These are phyloP conservation scores for Exophiala mesophila DNA, from an alignment of 2,329 filamentous ascomycete genomes.

Conservation along the genomic window DNA sequence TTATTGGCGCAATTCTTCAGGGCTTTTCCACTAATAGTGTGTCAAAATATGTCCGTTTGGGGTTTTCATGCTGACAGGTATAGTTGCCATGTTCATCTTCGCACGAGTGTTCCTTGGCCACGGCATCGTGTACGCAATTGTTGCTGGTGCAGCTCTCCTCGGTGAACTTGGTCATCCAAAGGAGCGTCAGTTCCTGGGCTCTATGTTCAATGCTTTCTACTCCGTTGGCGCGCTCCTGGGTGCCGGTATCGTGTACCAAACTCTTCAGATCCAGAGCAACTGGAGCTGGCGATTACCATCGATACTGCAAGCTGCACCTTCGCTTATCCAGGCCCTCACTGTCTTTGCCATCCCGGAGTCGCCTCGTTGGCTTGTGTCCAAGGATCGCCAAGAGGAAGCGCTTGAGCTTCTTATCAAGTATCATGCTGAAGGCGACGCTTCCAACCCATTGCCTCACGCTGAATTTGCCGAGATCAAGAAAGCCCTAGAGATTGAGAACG, in stretches of 20 bases:
- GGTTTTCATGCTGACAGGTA: slow-evolving; percentile 1
- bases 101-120: slow-evolving; percentile 56
- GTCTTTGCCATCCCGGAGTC: slow-evolving; percentile 25
- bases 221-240: slow-evolving; percentile 48
- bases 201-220: slow-evolving; percentile 56
- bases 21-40: slow-evolving; percentile 40
- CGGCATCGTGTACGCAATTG: slow-evolving; percentile 56
- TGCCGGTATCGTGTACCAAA: slow-evolving; percentile 39
- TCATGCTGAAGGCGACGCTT: slow-evolving; percentile 57
- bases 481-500: slow-evolving; percentile 51
- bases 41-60: slow-evolving; percentile 40
- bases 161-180: slow-evolving; percentile 58
- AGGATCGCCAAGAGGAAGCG: slow-evolving; percentile 51
- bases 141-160: slow-evolving; percentile 69
- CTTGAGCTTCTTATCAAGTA: slow-evolving; percentile 57
- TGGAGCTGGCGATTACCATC: slow-evolving; percentile 46
- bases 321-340: slow-evolving; percentile 26
- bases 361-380: slow-evolving; percentile 19
- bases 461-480: slow-evolving; percentile 32
- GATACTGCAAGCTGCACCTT: slow-evolving; percentile 37
- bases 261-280: slow-evolving; percentile 31
- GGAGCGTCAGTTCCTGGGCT: slow-evolving; percentile 54
- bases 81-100: slow-evolving; percentile 56
- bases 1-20: slow-evolving; percentile 40
- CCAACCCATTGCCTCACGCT: slow-evolving; percentile 40